Base-by-base conservation (phyloP, 78 protist genomes). In the Protostelium mycophagum region DNA sequence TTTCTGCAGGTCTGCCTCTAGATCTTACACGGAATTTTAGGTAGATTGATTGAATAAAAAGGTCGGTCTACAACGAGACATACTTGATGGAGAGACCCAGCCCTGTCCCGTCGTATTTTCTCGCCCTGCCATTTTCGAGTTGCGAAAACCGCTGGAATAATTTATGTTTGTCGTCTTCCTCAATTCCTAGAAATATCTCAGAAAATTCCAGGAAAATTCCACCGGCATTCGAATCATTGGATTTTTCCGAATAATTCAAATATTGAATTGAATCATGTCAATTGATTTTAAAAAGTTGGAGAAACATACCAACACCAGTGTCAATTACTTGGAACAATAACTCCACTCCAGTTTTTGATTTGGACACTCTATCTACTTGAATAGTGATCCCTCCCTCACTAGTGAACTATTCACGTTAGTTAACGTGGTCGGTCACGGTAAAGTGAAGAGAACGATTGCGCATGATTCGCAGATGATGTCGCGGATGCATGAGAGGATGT, bases 91-190 rank as follows among this genome's bases (percentile, higher is more conserved):
- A 87, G 0, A 90, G 36, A 63, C 93, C 93, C 1, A 90, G 31
- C 29, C 93, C 93, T 35, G 85, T 90, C 0, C 93, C 93, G 63
- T 90, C 93, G 36, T 90, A 90, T 28, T 89, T 86, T 28, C 93
- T 38, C 85, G 83, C 88, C 34, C 63, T 84, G 9, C 93, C 93
- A 28, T 38, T 34, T 28, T 90, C 93, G 0, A 90, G 31, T 38
- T 90, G 93, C 36, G 93, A 90, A 29, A 90, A 90, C 84, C 93
- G 38, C 38, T 90, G 93, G 84, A 90, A 90, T 0, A 90, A 83
- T 63, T 90, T 90, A 34, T 35, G 87, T 34, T 87, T 87, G n/a
- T 90, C 93, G 5, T 35, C 39, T 23, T 86, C 86, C 34, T 90
- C 86, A 29, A 90, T 90, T 28, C n/a, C n/a, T n/a, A n/a, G n/a